Evolutionary conservation across 2,329 filamentous ascomycete species (phyloP).

Genomic region (Colletotrichum paranaense): DNA sequence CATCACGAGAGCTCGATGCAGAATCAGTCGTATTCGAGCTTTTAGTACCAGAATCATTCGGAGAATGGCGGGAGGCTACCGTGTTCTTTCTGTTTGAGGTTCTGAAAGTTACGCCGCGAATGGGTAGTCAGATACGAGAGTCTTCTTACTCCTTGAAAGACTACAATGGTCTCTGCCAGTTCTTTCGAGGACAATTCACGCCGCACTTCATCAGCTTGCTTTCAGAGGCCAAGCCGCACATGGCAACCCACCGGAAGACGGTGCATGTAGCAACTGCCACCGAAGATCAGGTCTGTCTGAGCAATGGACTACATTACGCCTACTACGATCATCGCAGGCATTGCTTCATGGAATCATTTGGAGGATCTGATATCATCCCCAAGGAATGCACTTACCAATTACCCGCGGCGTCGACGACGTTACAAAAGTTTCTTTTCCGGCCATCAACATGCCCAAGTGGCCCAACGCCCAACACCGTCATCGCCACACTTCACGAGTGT

Average conservation of each 20-base stretch:
- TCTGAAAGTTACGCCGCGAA: constrained; percentile 40
- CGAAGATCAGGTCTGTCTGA: constrained; percentile 53
- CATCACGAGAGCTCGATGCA: constrained; percentile 42
- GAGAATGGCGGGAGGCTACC: constrained; percentile 61
- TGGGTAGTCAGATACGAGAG: background rate
- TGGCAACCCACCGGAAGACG: constrained; percentile 46
- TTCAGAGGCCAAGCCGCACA: constrained; percentile 50
- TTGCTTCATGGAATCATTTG: constrained; percentile 35
- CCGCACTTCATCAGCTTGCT: constrained; percentile 41
- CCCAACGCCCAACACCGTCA: constrained; percentile 58
- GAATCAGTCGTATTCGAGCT: constrained; percentile 66
- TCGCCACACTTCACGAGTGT: constrained; percentile 61
- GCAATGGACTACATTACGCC: constrained; percentile 56
- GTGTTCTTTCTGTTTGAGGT: constrained; percentile 53
- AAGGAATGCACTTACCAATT: constrained; percentile 54
- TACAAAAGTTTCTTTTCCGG: constrained; percentile 54
- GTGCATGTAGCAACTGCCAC: constrained; percentile 41
- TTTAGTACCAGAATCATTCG: constrained; percentile 50
- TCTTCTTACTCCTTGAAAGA: background rate
- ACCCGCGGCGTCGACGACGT: constrained; percentile 39
- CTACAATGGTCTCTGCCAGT: background rate
- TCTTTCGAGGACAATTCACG: background rate
- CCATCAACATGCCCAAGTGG: constrained; percentile 41
- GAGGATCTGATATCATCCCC: constrained; percentile 39
- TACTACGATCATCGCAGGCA: constrained; percentile 47